phyloP scores from a whole-genome alignment of 257 asterid species.

The Haberlea rhodopensis region DNA sequence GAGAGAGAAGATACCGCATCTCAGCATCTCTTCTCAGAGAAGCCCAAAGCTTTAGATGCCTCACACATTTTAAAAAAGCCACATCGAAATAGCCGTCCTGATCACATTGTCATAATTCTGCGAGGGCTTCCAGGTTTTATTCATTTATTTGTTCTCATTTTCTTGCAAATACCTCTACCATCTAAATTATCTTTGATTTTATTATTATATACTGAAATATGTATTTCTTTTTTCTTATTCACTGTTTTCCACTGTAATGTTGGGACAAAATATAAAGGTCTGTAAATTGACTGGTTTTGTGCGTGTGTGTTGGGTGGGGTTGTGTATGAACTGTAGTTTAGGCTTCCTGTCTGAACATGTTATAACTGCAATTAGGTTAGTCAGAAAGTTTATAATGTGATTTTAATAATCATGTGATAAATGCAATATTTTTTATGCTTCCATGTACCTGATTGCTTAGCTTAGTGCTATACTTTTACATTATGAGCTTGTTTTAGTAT shows the following conservation, averaged over 20 bases:
- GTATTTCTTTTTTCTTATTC: not conserved
- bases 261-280: too few species aligned
- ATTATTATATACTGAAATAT: too few species aligned
- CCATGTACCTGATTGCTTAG: constrained; percentile 7
- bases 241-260: not conserved
- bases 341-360: not conserved
- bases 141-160: not conserved
- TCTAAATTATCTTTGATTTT: constrained; percentile 1
- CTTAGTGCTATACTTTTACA: constrained; percentile 5
- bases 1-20: constrained; percentile 41
- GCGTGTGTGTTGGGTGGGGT: not conserved
- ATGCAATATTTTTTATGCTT: not conserved
- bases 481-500: not conserved
- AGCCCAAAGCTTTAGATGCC: constrained; percentile 67
- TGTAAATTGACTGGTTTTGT: not conserved
- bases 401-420: too few species aligned
- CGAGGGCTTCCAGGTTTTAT: constrained; percentile 94
- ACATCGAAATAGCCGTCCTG: constrained; percentile 80
- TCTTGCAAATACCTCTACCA: not conserved
- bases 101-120: constrained; percentile 76
- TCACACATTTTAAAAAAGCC: constrained; percentile 81
- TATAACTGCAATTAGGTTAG: too few species aligned
- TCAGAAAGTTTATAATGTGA: not conserved
- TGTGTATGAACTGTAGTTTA: not conserved
- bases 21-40: constrained; percentile 41